phyloP scores from a whole-genome alignment of 805 yeast species.

The Candida tammaniensis region DNA sequence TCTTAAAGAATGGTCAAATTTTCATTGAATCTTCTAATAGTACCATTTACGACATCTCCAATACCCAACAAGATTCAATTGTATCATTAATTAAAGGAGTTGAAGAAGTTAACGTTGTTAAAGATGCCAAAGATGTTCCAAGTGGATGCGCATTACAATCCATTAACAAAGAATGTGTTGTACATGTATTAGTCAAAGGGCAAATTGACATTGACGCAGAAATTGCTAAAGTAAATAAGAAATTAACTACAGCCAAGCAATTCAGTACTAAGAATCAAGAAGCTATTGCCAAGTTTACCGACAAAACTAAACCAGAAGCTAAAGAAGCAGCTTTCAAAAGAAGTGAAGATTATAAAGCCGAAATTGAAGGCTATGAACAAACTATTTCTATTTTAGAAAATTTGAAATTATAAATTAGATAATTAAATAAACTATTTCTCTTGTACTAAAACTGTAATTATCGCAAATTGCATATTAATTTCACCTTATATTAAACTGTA shows the following conservation, averaged over 20 bases:
- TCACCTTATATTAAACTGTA: too few species aligned
- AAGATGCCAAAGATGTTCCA: constrained; percentile 58
- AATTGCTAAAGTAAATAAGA: constrained; percentile 76
- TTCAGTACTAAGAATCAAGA: constrained; percentile 64
- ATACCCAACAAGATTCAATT: constrained; percentile 79
- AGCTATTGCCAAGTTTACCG: constrained; percentile 76
- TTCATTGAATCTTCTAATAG: constrained; percentile 67
- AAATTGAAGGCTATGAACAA: constrained; percentile 83
- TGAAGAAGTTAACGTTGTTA: constrained; percentile 65
- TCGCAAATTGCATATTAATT: too few species aligned
- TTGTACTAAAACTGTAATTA: too few species aligned
- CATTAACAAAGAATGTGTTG: constrained; percentile 77
- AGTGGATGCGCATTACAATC: constrained; percentile 87
- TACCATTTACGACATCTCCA: constrained; percentile 49
- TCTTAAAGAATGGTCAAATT: constrained; percentile 83
- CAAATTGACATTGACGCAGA: constrained; percentile 91
- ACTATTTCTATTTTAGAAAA: constrained; percentile 83
- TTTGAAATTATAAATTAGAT: constrained; percentile 48
- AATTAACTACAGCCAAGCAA: constrained; percentile 63
- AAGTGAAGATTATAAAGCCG: constrained; percentile 73
- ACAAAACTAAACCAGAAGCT: constrained; percentile 81
- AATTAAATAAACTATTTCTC: background rate
- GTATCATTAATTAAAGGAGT: constrained; percentile 91
- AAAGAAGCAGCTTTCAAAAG: constrained; percentile 70
- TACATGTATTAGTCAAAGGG: constrained; percentile 90